phyloP scores from a whole-genome alignment of 257 asterid genomes.

The Solanum peruvianum region DNA sequence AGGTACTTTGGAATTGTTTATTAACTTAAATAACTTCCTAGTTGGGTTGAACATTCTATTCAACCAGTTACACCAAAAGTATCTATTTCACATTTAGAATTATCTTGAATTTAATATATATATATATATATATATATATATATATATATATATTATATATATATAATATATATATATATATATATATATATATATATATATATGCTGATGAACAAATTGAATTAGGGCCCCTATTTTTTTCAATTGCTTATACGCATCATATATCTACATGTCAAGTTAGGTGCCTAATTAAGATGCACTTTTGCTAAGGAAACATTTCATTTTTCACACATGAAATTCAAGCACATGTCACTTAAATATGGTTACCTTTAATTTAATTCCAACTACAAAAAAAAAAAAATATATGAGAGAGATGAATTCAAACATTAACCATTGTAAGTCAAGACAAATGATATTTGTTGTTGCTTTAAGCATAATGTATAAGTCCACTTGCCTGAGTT shows the following conservation, averaged over 20 bases:
- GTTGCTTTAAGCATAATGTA: not conserved
- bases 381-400: not conserved
- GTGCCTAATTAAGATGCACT: not conserved
- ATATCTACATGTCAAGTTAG: not conserved
- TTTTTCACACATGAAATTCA: not conserved
- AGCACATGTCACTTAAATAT: not conserved
- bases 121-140: not conserved
- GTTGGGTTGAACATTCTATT: not conserved
- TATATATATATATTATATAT: not conserved
- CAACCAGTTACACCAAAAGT: not conserved
- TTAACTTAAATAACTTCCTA: not conserved
- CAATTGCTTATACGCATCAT: constrained; percentile 1
- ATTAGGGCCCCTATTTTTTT: not conserved
- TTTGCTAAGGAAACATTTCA: not conserved
- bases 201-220: not conserved
- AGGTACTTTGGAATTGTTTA: not conserved
- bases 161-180: not conserved
- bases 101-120: not conserved
- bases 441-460: not conserved
- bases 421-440: not conserved
- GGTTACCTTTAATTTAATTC: not conserved
- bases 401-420: not conserved
- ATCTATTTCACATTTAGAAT: not conserved
- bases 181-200: not conserved
- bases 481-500: not conserved